Percentiles rank a stretch among this genome's conserved stretches.
phyloP scores from a whole-genome alignment of 2,329 filamentous ascomycete genomes.

The Cladosporium sp. region DNA sequence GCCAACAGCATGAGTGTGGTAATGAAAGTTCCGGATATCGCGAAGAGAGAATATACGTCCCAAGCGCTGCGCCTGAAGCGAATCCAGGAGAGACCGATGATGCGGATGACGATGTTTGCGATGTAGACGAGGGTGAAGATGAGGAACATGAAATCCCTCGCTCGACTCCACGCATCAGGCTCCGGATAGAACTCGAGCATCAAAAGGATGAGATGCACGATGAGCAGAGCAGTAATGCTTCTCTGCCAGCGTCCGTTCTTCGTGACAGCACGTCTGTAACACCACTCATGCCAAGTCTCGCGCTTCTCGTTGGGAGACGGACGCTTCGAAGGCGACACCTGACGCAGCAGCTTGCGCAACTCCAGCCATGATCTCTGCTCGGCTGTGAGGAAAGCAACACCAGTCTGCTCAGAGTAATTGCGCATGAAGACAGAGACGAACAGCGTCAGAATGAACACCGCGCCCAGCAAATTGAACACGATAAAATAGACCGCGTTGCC shows the following conservation, averaged over 20 bases:
- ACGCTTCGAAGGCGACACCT: slow-evolving; percentile 91
- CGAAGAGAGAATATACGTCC: slow-evolving; percentile 84
- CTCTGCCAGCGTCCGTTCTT: slow-evolving; percentile 92
- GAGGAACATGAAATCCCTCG: slow-evolving; percentile 70
- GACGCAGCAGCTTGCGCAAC: slow-evolving; percentile 81
- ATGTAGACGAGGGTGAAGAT: slow-evolving; percentile 77
- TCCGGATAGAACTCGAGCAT: slow-evolving; percentile 83
- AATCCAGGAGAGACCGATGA: slow-evolving; percentile 85
- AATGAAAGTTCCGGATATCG: slow-evolving; percentile 73
- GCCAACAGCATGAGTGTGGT: slow-evolving; percentile 75
- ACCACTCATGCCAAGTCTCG: slow-evolving; percentile 82
- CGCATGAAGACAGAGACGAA: slow-evolving; percentile 99
- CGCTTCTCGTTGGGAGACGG: slow-evolving; percentile 72
- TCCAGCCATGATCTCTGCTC: slow-evolving; percentile 98
- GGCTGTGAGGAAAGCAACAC: slow-evolving; percentile 90
- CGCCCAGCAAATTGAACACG: slow-evolving; percentile 91
- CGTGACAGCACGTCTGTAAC: slow-evolving; percentile 87
- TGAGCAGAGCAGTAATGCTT: slow-evolving; percentile 71
- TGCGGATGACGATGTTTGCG: slow-evolving; percentile 75
- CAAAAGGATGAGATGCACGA: slow-evolving; percentile 78
- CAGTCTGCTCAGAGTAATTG: slow-evolving; percentile 98
- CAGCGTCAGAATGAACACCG: slow-evolving; percentile 92
- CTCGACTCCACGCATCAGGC: slow-evolving; percentile 63
- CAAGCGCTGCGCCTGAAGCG: slow-evolving; percentile 90
- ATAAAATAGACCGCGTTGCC: slow-evolving; percentile 94